Evolutionary conservation across 2,329 filamentous ascomycete genomes (phyloP), one percentile per base, ranked within the genome.

Genomic region (Claviceps cyperi): DNA sequence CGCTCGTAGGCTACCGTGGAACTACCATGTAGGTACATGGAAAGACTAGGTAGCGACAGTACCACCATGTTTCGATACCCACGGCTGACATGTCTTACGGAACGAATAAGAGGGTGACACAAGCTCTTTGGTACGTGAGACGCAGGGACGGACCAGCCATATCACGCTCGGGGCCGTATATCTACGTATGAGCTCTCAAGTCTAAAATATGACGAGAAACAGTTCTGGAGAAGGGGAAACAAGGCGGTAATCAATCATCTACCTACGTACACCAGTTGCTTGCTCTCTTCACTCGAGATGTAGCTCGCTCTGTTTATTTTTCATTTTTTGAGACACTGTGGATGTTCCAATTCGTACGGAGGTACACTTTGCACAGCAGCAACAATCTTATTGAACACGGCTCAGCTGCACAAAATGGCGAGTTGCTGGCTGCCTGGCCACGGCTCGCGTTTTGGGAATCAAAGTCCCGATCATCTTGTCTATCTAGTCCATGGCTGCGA

Each of bases 211-310:
- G 22, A 44, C 24, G 24, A 35, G 28, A 41, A 41, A 21, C 39
- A 41, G 19, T 13, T 22, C 47, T 43, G 47, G 28, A 11, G 19
- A 11, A 24, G 46, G 24, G 14, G 17, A 2, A 50, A 39, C 35
- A 50, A 50, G 48, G 48, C 46, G 46, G 35, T 43, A 24, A 41
- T 35, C 47, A 50, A 46, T 21, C 39, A 46, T 21, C 39, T 41
- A 28, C 28, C 8, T 4, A 8, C 6, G 9, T 28, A 28, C 5
- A 22, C 28, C 28, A 28, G 8, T 39, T 50, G 36, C 48, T 46
- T 35, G 40, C 40, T 46, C 36, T 22, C n/a, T 14, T 28, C 14
- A 22, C 14, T 43, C 40, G 40, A 22, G 40, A 15, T 43, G n/a
- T 43, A 22, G 15, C 40, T 24, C 9, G n/a, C n/a, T n/a, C n/a